A percentile compares a stretch with the other conserved stretches of the same genome.
Evolutionary conservation across 140 eudicot genomes (phyloP).

Genomic region (Senecio squalidus): DNA sequence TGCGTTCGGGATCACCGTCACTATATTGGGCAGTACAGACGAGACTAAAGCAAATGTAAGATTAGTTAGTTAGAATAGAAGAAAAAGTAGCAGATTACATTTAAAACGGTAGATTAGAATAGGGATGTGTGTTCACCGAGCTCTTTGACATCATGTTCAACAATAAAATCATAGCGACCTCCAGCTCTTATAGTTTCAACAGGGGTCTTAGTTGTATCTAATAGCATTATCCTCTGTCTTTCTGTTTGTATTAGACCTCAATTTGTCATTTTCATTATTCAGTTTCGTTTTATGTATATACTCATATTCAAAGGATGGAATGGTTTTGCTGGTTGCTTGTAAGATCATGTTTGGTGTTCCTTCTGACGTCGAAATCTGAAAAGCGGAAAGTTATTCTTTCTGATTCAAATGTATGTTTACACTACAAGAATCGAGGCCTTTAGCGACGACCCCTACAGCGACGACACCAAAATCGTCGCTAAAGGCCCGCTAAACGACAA

Average conservation of each 20-base stretch:
- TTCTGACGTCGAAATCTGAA: too few species aligned
- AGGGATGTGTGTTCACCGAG: conserved; percentile 91
- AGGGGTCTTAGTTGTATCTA: conserved; percentile 86
- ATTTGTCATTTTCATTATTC: too few species aligned
- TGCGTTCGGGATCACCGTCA: conserved; percentile 81
- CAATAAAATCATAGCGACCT: conserved; percentile 95
- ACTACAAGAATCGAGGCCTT: too few species aligned
- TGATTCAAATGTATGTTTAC: too few species aligned
- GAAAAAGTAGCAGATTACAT: neutral
- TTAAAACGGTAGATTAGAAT: neutral
- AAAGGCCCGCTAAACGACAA: too few species aligned
- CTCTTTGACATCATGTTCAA: conserved; percentile 96
- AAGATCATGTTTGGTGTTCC: too few species aligned
- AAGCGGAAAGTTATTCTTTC: too few species aligned
- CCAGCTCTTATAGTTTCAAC: conserved; percentile 96
- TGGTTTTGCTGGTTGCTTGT: too few species aligned
- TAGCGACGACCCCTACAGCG: too few species aligned
- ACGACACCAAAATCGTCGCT: too few species aligned
- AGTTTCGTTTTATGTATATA: too few species aligned
- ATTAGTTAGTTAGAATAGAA: conserved; percentile 10
- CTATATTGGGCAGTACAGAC: conserved; percentile 87
- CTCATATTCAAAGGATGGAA: too few species aligned
- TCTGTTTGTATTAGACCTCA: conserved; percentile 97
- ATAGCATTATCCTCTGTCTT: conserved; percentile 79
- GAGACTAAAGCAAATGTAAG: conserved; percentile 41